Percentiles rank a stretch among this genome's conserved stretches.
Evolutionary conservation across 345 rosid genomes (phyloP).

Genomic region (Laguncularia racemosa): DNA sequence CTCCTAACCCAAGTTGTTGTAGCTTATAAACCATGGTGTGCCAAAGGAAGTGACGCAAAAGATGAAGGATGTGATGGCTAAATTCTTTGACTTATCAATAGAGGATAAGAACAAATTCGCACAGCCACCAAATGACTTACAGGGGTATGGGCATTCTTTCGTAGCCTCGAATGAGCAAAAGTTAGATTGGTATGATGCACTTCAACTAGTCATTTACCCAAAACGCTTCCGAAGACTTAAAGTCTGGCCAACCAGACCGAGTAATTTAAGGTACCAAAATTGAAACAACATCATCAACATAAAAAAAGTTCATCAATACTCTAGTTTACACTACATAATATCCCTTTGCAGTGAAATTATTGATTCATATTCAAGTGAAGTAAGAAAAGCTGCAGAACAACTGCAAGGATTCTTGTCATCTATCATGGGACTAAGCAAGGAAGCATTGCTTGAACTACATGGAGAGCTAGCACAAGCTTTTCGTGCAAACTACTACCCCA

Average conservation of each 20-base stretch:
- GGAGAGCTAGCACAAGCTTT: slow-evolving; percentile 13
- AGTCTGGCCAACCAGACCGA: slow-evolving; percentile 20
- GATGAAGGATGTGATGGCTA: slow-evolving; percentile 9
- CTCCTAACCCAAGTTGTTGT: not conserved
- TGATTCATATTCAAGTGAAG: slow-evolving; percentile 15
- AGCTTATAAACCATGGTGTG: slow-evolving; percentile 24
- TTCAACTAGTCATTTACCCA: slow-evolving; percentile 15
- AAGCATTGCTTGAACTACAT: slow-evolving; percentile 15
- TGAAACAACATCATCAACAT: not conserved
- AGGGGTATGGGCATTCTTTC: slow-evolving; percentile 21
- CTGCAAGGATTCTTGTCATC: slow-evolving; percentile 16
- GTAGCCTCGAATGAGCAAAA: slow-evolving; percentile 20
- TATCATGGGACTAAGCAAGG: slow-evolving; percentile 21
- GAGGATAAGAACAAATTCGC: slow-evolving; percentile 21
- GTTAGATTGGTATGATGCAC: slow-evolving; percentile 22
- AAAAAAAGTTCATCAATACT: not conserved
- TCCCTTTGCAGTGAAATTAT: slow-evolving; percentile 16
- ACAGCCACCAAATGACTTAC: slow-evolving; percentile 18
- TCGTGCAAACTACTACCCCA: slow-evolving; percentile 20
- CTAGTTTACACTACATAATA: not conserved
- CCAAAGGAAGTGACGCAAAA: slow-evolving; percentile 12
- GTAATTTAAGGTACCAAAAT: not conserved
- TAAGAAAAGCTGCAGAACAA: slow-evolving; percentile 11
- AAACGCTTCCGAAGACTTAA: slow-evolving; percentile 7
- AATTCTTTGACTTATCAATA: slow-evolving; percentile 16